Evolutionary conservation across 139 green algal species (phyloP).

Genomic region (Coelastrella sp.): DNA sequence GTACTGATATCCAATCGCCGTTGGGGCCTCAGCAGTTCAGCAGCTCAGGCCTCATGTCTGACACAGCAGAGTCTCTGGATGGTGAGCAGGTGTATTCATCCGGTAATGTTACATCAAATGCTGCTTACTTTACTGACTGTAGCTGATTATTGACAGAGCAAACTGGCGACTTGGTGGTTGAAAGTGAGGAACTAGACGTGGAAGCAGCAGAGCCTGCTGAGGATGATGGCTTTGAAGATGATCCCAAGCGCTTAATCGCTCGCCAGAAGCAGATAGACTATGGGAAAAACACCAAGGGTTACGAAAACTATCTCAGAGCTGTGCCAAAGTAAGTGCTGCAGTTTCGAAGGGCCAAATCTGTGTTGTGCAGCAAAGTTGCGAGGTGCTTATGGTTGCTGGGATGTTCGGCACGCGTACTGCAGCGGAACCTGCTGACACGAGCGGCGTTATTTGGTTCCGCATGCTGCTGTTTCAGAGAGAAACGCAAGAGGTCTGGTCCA

Average conservation of each 20-base stretch:
- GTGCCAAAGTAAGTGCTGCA: slow-evolving; percentile 61
- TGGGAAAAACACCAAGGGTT: slow-evolving; percentile 94
- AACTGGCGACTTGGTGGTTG: neutral
- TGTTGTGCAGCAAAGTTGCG: too few species aligned
- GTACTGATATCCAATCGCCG: too few species aligned
- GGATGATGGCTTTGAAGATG: slow-evolving; percentile 25
- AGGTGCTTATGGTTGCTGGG: too few species aligned
- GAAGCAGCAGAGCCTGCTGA: neutral
- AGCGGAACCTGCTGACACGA: neutral
- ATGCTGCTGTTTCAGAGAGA: slow-evolving; percentile 53
- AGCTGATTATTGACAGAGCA: neutral
- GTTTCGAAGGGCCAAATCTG: too few species aligned
- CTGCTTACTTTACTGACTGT: too few species aligned
- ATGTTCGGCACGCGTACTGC: too few species aligned
- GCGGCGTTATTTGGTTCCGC: neutral
- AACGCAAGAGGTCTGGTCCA: slow-evolving; percentile 45
- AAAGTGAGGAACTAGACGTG: neutral
- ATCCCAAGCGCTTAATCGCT: slow-evolving; percentile 66
- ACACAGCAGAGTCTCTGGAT: neutral
- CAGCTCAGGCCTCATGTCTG: too few species aligned
- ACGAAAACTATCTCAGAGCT: slow-evolving; percentile 79
- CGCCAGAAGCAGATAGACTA: slow-evolving; percentile 94
- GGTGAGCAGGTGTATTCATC: neutral
- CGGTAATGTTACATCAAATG: too few species aligned
- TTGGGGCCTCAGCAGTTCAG: too few species aligned